These are phyloP conservation scores for Rubus idaeus DNA, from an alignment of 306 rosid genomes.

Conservation along the genomic window DNA sequence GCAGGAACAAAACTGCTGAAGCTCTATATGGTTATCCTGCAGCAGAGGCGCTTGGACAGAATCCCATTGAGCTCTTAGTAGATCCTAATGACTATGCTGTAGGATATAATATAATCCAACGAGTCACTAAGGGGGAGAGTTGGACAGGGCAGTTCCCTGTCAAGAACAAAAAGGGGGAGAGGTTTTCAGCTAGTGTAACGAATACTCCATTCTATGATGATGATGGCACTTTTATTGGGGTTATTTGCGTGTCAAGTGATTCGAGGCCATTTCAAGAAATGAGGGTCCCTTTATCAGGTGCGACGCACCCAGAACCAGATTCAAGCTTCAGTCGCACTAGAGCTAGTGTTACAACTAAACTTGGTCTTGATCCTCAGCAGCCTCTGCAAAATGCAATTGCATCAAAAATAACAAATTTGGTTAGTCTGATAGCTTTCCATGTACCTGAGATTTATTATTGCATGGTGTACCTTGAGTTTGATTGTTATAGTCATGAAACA, in stretches of 20 bases:
- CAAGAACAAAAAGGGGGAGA: slow-evolving; percentile 73
- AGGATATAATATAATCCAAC: slow-evolving; percentile 52
- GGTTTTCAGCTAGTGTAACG: slow-evolving; percentile 50
- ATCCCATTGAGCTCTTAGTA: slow-evolving; percentile 57
- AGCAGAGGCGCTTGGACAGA: slow-evolving; percentile 77
- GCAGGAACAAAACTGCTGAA: slow-evolving; percentile 96
- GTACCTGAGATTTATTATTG: slow-evolving; percentile 35
- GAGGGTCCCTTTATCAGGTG: slow-evolving; percentile 39
- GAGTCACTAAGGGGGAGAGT: slow-evolving; percentile 71
- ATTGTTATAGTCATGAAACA: slow-evolving; percentile 46
- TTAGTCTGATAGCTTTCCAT: slow-evolving; percentile 47
- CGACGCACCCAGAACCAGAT: slow-evolving; percentile 39
- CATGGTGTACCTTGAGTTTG: slow-evolving; percentile 43
- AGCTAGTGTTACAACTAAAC: slow-evolving; percentile 52
- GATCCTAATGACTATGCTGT: slow-evolving; percentile 55
- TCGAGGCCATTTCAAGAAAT: slow-evolving; percentile 61
- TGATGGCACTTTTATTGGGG: slow-evolving; percentile 67
- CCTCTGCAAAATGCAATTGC: slow-evolving; percentile 79
- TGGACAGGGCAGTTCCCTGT: slow-evolving; percentile 92
- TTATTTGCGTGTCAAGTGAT: slow-evolving; percentile 76
- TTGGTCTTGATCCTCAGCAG: slow-evolving; percentile 90
- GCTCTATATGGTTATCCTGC: slow-evolving; percentile 75
- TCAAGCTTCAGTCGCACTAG: slow-evolving; percentile 40
- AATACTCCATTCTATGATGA: slow-evolving; percentile 84
- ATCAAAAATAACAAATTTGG: slow-evolving; percentile 86